These are phyloP conservation scores for Lasiosphaeria hispida DNA, from an alignment of 495 filamentous ascomycete species.

Conservation along the genomic window DNA sequence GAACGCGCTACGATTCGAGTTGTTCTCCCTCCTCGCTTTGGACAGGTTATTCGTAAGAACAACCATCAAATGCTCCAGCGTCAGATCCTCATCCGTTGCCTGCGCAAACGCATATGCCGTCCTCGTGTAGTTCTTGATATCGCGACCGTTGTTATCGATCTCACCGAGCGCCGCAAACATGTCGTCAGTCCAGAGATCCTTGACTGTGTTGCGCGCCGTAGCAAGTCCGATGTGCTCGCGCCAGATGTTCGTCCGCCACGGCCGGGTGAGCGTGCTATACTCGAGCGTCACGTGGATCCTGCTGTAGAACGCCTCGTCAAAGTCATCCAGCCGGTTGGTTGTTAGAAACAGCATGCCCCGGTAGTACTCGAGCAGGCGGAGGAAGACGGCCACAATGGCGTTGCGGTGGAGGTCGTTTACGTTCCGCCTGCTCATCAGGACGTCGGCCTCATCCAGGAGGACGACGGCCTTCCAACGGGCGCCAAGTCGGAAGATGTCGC, in stretches of 20 bases:
- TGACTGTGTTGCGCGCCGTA: background rate
- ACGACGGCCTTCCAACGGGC: slow-evolving; percentile 23
- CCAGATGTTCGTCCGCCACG: background rate
- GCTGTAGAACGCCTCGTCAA: slow-evolving; percentile 35
- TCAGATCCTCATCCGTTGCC: no score
- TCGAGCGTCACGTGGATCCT: slow-evolving; percentile 44
- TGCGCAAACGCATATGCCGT: background rate
- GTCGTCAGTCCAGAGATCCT: slow-evolving; percentile 1
- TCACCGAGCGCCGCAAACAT: background rate
- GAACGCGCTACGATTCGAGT: no score
- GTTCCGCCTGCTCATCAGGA: slow-evolving; percentile 28
- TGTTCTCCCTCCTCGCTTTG: no score
- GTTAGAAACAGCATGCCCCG: slow-evolving; percentile 42
- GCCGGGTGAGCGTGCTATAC: slow-evolving; percentile 23
- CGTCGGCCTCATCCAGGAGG: slow-evolving; percentile 40
- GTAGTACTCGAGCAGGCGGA: slow-evolving; percentile 53
- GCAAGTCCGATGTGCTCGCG: background rate
- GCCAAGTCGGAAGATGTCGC: slow-evolving; percentile 3
- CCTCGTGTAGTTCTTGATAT: background rate
- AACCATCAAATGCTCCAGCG: no score
- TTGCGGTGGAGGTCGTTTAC: slow-evolving; percentile 19
- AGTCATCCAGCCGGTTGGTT: slow-evolving; percentile 26
- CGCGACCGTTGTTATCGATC: background rate
- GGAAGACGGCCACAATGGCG: slow-evolving; percentile 32
- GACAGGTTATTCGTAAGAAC: no score